Conservation (phyloP, 768 basidiomycete genomes). For the Mycena belliarum region DNA sequence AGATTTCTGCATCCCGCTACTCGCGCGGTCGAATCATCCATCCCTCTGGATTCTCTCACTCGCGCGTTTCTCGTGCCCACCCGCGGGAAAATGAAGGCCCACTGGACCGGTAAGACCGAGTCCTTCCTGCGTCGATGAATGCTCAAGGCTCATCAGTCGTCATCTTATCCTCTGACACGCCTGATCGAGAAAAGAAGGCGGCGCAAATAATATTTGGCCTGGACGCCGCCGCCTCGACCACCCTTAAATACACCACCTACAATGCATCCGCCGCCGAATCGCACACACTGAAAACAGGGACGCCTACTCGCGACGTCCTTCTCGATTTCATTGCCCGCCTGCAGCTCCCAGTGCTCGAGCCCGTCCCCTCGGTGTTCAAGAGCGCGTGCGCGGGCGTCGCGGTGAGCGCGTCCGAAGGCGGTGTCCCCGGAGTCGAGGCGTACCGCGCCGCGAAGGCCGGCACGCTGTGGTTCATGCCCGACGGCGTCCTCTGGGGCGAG, state of each 20-base stretch:
- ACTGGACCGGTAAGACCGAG: too few species aligned
- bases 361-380: slow-evolving; percentile 53
- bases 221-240: slow-evolving; percentile 53
- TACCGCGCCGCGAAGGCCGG: slow-evolving; percentile 73
- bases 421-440: slow-evolving; percentile 66
- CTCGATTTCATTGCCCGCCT: slow-evolving; percentile 55
- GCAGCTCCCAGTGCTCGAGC: slow-evolving; percentile 44
- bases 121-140: too few species aligned
- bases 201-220: slow-evolving; percentile 72
- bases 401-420: slow-evolving; percentile 38
- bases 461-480: slow-evolving; percentile 68
- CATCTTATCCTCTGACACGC: slow-evolving; percentile 57
- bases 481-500: slow-evolving; percentile 74
- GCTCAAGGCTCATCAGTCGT: too few species aligned
- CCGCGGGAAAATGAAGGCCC: slow-evolving; percentile 66
- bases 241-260: slow-evolving; percentile 47
- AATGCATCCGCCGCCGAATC: slow-evolving; percentile 32
- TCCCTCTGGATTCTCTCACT: slow-evolving; percentile 50
- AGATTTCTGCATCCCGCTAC: slow-evolving; percentile 54
- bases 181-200: slow-evolving; percentile 42
- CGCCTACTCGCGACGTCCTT: slow-evolving; percentile 50
- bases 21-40: slow-evolving; percentile 47
- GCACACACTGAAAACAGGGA: slow-evolving; percentile 48
- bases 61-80: slow-evolving; percentile 77
- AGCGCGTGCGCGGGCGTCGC: slow-evolving; percentile 47